Base-by-base conservation (phyloP, 768 basidiomycete species). In the Dioszegia aurantiaca region DNA sequence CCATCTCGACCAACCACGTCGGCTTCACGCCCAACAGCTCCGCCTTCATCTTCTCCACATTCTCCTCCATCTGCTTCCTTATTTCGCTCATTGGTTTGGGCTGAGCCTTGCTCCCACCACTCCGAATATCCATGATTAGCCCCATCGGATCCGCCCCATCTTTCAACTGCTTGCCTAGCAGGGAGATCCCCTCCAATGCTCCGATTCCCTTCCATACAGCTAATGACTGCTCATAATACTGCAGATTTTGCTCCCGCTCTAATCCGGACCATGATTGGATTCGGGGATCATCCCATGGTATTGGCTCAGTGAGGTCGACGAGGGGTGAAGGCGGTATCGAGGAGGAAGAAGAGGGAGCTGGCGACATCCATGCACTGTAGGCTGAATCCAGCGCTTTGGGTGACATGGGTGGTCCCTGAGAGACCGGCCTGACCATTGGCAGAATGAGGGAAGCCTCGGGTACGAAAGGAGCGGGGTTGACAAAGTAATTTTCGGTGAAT, bases 251-350 rank as follows among this genome's bases (percentile, higher is more conserved):
- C 36, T 55, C 55, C 42, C 62, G 53, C 48, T 70, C 71, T 23
- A 56, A 42, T 3, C 64, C 65, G 23, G 36, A 48, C 73, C 71
- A 73, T 41, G 45, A 56, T 45, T 68, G 63, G 23, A 75, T 65
- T 47, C 73, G 47, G 31, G 51, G 51, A 52, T 75, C 73, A 14
- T 60, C 56, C 73, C 73, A 75, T 49, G 70, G 54, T 14, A 72
- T 54, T 37, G 56, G 64, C 16, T 46, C 54, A 4, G 57, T 52
- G 6, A 62, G 30, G 10, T 61, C 62, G 19, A 55, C 47, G 42
- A 69, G 58, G 1, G 73, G 73, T 9, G 71, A 71, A 19, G 63
- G 64, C 4, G 59, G 52, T 17, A 72, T 67, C 3, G 49, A 46
- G 23, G 24, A 24, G 1, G 52, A 23, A 8, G 58, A 46, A 8